These are phyloP conservation scores for Mycosarcoma mackinlayi DNA, from an alignment of 1,284 basidiomycete species.

Conservation along the genomic window DNA sequence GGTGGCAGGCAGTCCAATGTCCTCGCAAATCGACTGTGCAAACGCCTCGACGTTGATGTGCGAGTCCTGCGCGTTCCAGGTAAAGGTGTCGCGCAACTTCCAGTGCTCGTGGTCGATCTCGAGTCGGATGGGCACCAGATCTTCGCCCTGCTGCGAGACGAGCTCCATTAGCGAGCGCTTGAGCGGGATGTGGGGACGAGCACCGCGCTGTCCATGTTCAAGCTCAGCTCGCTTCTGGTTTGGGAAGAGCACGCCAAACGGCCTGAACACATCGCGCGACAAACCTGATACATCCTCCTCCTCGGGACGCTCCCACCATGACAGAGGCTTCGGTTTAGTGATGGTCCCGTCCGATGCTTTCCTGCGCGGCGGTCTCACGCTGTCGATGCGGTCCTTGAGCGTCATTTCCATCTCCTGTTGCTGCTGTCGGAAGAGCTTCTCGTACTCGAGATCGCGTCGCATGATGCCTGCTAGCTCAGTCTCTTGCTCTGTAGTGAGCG, in stretches of 20 bases:
- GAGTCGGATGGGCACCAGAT: slow-evolving; percentile 89
- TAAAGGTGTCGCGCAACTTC: slow-evolving; percentile 93
- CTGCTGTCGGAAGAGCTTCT: slow-evolving; percentile 65
- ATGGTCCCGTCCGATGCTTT: slow-evolving; percentile 39
- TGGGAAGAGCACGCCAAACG: slow-evolving; percentile 57
- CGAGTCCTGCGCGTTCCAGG: slow-evolving; percentile 93
- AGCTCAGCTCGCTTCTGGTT: slow-evolving; percentile 72
- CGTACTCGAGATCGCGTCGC: slow-evolving; percentile 72
- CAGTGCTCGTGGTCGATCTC: slow-evolving; percentile 92
- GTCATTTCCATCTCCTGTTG: slow-evolving; percentile 48
- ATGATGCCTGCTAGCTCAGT: slow-evolving; percentile 73
- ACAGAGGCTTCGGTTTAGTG: slow-evolving; percentile 44
- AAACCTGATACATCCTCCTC: slow-evolving; percentile 40
- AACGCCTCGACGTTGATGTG: slow-evolving; percentile 89
- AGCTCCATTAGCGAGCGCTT: slow-evolving; percentile 70
- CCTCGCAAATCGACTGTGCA: slow-evolving; percentile 88
- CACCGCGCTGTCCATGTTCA: slow-evolving; percentile 70
- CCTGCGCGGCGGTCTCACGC: slow-evolving; percentile 42
- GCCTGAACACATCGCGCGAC: slow-evolving; percentile 41
- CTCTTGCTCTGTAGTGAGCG: slow-evolving; percentile 72
- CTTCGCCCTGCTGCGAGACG: slow-evolving; percentile 77
- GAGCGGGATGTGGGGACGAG: slow-evolving; percentile 49
- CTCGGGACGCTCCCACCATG: slow-evolving; percentile 63
- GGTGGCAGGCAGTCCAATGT: slow-evolving; percentile 79
- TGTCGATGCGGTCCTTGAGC: slow-evolving; percentile 51